Evolutionary conservation across 768 basidiomycete genomes (phyloP), one percentile per base, ranked within the genome.

Genomic region (Boletus rex-veris): DNA sequence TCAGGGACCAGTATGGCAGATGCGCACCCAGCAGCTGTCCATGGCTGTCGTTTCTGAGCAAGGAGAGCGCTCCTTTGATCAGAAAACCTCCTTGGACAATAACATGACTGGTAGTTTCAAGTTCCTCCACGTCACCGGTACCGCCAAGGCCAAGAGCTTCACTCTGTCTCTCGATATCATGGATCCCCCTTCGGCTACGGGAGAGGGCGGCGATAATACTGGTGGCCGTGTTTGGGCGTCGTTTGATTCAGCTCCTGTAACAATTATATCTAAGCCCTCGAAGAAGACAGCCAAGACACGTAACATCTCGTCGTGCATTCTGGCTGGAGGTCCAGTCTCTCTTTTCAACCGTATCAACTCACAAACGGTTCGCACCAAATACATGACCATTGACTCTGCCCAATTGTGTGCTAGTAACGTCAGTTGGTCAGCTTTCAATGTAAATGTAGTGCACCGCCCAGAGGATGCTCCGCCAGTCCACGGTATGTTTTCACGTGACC

Each of bases 281-380:
- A 95, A 95, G 81, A 95, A 94, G 79, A 96, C 92, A 10, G 91
- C 91, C 53, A 96, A 95, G 76, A 93, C 93, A 63, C 87, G 93
- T 74, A 87, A 90, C 75, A 88, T 89, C 66, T 88, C 86, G 41
- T 92, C 86, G 19, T 95, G 92, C 75, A 92, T 97, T 70, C 80
- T 92, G 50, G 88, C 87, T 28, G 88, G 90, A 45, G 89, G 91
- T 19, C 88, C 92, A 35, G 90, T 98, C 47, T 91, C 92, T 49
- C 81, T 98, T 44, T 96, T 94, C 80, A 93, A 94, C 70, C 88
- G 94, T 64, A 92, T 98, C 79, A 94, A 96, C 73, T 91, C 90
- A 14, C 94, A 98, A 74, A 93, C 94, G 37, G 93, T 96, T 55
- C 87, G 94, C 66, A 97, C 94, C 53, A 96, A 96, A 76, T 98